Evolutionary conservation across 139 green algal genomes (phyloP), one percentile per base, ranked within the genome.

Genomic region (Chlorella sp.): DNA sequence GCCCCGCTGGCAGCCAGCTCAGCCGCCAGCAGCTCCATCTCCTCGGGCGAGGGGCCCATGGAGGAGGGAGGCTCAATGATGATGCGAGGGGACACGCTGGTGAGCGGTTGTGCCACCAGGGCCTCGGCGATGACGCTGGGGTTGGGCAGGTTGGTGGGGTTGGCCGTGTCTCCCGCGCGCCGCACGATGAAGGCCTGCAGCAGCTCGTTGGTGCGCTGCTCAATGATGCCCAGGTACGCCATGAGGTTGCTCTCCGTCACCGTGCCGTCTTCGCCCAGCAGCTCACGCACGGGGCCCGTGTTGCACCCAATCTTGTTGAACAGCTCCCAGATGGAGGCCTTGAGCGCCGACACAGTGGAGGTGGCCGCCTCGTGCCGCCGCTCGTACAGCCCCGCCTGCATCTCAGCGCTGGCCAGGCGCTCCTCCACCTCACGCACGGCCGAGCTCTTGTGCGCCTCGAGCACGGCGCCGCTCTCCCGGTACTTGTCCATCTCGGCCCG

Each of bases 171-270:
- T 1, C 27, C 36, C 49, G 70, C 67, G 34, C 81, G 79, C 49
- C 72, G 72, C 32, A 76, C 62, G 1, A 77, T 77, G 62, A 80
- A 83, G 2, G 77, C 59, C 68, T 90, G 80, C 42, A 97, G 82
- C 34, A 97, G 81, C 78, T 96, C 89, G 51, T 93, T 93, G 67
- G 81, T 87, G 36, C 91, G 86, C 87, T 97, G 91, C 87, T 97
- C 92, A 27, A 97, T 87, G 82, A 96, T 86, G 55, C 89, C 92
- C 30, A 97, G 86, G 83, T 96, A 89, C 65, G 87, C 80, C 79
- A 94, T 85, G 65, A 97, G 73, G 82, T 95, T 97, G 69, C 35
- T 49, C 35, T 95, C 91, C 2, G 76, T 93, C 10, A 70, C 64
- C 32, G 24, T 26, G 64, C 55, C 73, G 6, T 75, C 69, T 30